phyloP scores from a whole-genome alignment of 2,329 filamentous ascomycete genomes.

The Penicillium sp. region DNA sequence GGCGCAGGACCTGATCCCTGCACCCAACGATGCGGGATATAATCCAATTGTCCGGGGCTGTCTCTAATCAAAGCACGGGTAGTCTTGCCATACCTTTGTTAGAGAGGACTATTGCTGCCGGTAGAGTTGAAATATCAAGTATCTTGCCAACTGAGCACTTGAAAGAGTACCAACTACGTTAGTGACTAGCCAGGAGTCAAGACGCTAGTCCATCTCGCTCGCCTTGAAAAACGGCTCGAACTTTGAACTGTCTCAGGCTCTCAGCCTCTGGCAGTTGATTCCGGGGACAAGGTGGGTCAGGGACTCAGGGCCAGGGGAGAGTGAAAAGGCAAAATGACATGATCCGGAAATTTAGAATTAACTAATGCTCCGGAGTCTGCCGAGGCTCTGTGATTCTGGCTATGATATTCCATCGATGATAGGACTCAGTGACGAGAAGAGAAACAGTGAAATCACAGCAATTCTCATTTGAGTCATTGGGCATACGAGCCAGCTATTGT shows the following conservation, averaged over 20 bases:
- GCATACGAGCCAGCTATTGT: no score
- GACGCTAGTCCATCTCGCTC: no score
- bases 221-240: no score
- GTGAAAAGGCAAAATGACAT: neutral
- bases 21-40: neutral
- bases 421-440: no score
- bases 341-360: neutral
- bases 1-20: neutral
- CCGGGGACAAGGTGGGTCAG: neutral
- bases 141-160: neutral
- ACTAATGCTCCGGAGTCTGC: neutral
- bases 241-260: neutral
- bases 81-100: neutral
- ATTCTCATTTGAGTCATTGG: no score
- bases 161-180: neutral
- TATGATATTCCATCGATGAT: no score
- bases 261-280: neutral
- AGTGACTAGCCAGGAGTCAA: neutral
- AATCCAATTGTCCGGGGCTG: neutral
- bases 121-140: neutral
- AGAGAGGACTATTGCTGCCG: neutral
- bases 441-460: no score
- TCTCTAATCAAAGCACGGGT: no score
- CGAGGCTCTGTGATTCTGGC: neutral
- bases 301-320: slow-evolving; percentile 4